These are phyloP conservation scores for Russula brevipes DNA, from an alignment of 768 basidiomycete species.

Conservation along the genomic window DNA sequence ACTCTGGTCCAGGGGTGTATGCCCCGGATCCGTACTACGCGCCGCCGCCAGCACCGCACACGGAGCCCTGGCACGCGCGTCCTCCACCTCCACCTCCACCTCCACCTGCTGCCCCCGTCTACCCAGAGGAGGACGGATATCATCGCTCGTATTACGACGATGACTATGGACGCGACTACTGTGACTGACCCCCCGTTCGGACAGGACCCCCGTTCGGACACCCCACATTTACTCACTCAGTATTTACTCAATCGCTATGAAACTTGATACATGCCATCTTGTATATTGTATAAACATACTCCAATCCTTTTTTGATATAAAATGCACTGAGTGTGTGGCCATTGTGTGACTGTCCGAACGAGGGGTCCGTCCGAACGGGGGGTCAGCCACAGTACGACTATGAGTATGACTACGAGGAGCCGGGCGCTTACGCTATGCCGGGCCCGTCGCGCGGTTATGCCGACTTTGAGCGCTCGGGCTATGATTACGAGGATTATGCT, in stretches of 20 bases:
- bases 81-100: not conserved
- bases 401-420: constrained; percentile 5
- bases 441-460: not conserved
- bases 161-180: not conserved
- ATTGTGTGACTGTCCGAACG: no score
- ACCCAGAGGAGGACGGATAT: constrained; percentile 1
- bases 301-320: no score
- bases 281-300: no score
- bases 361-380: no score
- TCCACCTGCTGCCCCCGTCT: not conserved
- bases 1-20: constrained; percentile 10
- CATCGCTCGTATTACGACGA: not conserved
- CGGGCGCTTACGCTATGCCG: not conserved
- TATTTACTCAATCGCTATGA: no score
- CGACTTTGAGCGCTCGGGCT: constrained; percentile 7
- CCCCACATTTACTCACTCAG: no score
- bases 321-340: no score
- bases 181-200: no score
- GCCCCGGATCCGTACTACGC: constrained; percentile 15
- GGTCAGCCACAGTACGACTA: no score
- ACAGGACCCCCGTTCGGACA: no score
- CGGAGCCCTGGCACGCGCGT: constrained; percentile 14
- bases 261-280: no score
- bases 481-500: not conserved
- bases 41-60: constrained; percentile 13